Percentiles rank a stretch among this genome's conserved stretches.
phyloP scores from a whole-genome alignment of 75 land plant genomes.

The Cryptomeria japonica region DNA sequence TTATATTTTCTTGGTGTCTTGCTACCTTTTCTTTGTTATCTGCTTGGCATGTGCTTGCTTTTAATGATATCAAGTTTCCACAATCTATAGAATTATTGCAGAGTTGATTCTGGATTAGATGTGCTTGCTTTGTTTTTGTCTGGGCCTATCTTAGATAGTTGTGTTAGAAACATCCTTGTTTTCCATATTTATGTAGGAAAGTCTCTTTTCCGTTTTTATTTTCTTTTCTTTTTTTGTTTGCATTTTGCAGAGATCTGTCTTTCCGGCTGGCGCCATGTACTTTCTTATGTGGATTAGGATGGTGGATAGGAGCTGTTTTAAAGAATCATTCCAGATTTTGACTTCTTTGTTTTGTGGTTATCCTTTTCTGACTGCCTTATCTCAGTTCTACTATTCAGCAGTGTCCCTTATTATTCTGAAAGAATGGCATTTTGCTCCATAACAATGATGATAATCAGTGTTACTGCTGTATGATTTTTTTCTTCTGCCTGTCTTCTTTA shows the following conservation, averaged over 20 bases:
- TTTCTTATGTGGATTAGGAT: background rate
- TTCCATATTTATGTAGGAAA: background rate
- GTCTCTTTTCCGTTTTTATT: background rate
- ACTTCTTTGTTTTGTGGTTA: background rate
- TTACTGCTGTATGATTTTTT: background rate
- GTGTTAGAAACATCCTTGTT: background rate
- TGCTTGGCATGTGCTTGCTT: background rate
- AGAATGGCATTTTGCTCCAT: background rate
- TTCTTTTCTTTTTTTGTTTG: too few relatives aligned
- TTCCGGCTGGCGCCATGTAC: background rate
- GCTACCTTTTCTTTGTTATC: background rate
- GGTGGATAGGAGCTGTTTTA: background rate
- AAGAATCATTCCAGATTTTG: background rate
- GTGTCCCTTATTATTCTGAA: background rate
- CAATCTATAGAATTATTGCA: too few relatives aligned
- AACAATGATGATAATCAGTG: background rate
- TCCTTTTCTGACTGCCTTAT: background rate
- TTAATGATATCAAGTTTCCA: too few relatives aligned
- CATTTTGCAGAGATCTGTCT: background rate
- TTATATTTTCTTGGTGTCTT: background rate
- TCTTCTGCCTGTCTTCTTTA: background rate
- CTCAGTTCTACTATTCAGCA: background rate
- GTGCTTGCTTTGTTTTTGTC: background rate
- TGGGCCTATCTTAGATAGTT: background rate
- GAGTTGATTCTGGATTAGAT: too few relatives aligned